These are phyloP conservation scores for Lactarius sp. DNA, from an alignment of 768 basidiomycete species.

Conservation along the genomic window DNA sequence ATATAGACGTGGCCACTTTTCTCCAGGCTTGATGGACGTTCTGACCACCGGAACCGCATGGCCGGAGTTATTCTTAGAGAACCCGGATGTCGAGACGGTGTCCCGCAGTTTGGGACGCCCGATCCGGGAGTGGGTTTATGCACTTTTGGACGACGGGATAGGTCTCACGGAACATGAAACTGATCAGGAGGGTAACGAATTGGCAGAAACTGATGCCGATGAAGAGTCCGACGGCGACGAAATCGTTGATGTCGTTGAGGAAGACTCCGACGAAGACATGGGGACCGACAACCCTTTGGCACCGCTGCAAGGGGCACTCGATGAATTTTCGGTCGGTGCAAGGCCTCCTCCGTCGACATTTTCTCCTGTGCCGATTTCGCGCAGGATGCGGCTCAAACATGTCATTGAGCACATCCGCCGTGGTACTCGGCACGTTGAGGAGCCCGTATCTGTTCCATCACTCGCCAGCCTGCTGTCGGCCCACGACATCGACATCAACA, in stretches of 20 bases:
- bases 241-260: constrained; percentile 64
- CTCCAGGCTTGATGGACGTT: constrained; percentile 54
- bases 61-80: constrained; percentile 71
- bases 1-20: constrained; percentile 54
- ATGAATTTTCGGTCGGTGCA: constrained; percentile 45
- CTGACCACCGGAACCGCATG: constrained; percentile 62
- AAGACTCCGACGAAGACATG: constrained; percentile 46
- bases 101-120: constrained; percentile 56
- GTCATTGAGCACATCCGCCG: constrained; percentile 61
- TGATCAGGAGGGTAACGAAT: constrained; percentile 26
- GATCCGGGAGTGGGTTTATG: constrained; percentile 61
- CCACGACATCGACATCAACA: constrained; percentile 20
- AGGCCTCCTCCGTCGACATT: constrained; percentile 33
- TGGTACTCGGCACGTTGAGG: constrained; percentile 58
- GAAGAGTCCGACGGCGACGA: constrained; percentile 52
- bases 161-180: constrained; percentile 45
- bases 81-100: constrained; percentile 69
- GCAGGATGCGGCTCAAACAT: constrained; percentile 27
- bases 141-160: constrained; percentile 61
- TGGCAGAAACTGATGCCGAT: constrained; percentile 30
- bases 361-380: constrained; percentile 31
- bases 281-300: constrained; percentile 52
- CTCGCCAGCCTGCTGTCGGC: constrained; percentile 45
- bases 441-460: constrained; percentile 49
- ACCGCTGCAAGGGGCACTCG: constrained; percentile 61